phyloP scores from a whole-genome alignment of 441 rosid species.

The Biscutella laevigata region DNA sequence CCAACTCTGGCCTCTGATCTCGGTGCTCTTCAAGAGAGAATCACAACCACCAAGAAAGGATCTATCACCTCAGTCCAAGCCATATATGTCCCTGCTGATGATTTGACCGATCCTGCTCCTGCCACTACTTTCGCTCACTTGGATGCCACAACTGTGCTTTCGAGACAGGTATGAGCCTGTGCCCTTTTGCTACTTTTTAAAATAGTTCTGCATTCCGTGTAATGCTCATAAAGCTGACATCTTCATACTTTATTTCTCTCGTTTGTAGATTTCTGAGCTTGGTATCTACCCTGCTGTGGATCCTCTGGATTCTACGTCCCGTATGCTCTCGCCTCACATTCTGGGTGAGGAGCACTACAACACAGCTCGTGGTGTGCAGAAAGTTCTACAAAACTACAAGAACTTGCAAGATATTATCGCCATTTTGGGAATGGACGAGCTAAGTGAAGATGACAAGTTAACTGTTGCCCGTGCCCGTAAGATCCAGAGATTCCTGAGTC shows the following conservation, averaged over 20 bases:
- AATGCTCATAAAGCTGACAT: neutral
- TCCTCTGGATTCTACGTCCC: constrained; percentile 93
- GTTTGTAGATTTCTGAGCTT: constrained; percentile 72
- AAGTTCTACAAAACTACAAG: constrained; percentile 94
- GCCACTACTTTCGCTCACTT: constrained; percentile 98
- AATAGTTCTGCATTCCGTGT: neutral
- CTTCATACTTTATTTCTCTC: neutral
- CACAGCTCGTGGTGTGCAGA: constrained; percentile 96
- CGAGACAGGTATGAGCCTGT: constrained; percentile 58
- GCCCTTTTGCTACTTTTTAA: neutral
- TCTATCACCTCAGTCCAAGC: constrained; percentile 97
- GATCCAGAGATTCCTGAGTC: constrained; percentile 89
- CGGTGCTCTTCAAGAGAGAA: constrained; percentile 97
- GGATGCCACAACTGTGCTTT: constrained; percentile 97
- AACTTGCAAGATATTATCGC: constrained; percentile 96
- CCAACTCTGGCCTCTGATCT: constrained; percentile 97
- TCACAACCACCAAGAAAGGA: constrained; percentile 95
- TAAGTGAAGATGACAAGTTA: constrained; percentile 93
- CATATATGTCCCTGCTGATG: constrained; percentile 97
- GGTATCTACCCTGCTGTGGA: constrained; percentile 98
- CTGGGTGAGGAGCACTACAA: constrained; percentile 91
- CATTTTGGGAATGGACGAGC: constrained; percentile 97
- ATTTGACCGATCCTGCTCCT: constrained; percentile 99
- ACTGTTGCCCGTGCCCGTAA: constrained; percentile 98
- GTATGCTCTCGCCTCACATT: constrained; percentile 94